Evolutionary conservation across 768 basidiomycete species (phyloP).

Genomic region (Russula virescens): DNA sequence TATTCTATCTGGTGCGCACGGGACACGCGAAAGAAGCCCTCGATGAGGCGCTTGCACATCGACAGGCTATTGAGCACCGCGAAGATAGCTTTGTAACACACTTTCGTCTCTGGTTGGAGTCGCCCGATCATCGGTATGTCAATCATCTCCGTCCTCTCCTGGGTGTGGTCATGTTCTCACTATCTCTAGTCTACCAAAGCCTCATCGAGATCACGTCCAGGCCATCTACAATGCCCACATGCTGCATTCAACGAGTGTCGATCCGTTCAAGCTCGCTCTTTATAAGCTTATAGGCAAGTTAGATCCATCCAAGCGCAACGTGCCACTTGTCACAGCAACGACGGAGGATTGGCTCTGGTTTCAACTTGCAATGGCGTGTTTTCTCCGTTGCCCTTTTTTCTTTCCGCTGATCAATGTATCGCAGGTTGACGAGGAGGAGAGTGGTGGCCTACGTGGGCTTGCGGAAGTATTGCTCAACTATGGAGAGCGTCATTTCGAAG

Average conservation of each 20-base stretch:
- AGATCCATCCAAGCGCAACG: slow-evolving; percentile 73
- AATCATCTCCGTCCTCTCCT: neutral
- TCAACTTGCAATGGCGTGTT: slow-evolving; percentile 75
- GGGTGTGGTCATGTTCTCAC: slow-evolving; percentile 2
- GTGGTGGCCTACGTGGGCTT: slow-evolving; percentile 65
- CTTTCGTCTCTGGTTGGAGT: slow-evolving; percentile 79
- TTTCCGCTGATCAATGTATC: slow-evolving; percentile 3
- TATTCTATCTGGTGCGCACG: slow-evolving; percentile 88
- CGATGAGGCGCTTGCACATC: slow-evolving; percentile 62
- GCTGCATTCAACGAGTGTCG: slow-evolving; percentile 78
- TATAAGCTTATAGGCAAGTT: slow-evolving; percentile 95
- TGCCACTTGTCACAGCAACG: slow-evolving; percentile 79
- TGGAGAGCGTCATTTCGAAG: slow-evolving; percentile 79
- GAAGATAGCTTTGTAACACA: slow-evolving; percentile 80
- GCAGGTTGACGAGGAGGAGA: slow-evolving; percentile 78
- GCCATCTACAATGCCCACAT: slow-evolving; percentile 82
- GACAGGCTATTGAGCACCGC: slow-evolving; percentile 64
- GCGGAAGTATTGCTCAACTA: slow-evolving; percentile 73
- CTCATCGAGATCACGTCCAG: slow-evolving; percentile 75
- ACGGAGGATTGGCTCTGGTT: slow-evolving; percentile 99
- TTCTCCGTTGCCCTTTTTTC: neutral
- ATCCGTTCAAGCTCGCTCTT: slow-evolving; percentile 93
- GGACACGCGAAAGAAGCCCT: slow-evolving; percentile 81
- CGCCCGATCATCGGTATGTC: slow-evolving; percentile 68
- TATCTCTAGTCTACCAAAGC: slow-evolving; percentile 53